phyloP scores from a whole-genome alignment of 345 rosid genomes.

The Eucalyptus shirleyi region DNA sequence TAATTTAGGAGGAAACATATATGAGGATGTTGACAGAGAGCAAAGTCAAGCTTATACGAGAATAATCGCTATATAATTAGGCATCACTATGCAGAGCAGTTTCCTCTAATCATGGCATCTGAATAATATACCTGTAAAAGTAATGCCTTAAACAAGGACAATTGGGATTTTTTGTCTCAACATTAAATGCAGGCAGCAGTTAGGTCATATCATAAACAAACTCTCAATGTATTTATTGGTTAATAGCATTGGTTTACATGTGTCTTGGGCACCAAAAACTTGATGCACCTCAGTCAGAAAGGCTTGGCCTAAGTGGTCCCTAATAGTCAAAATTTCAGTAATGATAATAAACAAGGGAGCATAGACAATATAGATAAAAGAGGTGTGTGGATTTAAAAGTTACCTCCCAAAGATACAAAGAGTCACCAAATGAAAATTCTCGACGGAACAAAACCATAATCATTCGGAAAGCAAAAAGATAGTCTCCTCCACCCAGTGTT shows the following conservation, averaged over 20 bases:
- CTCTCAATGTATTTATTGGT: neutral
- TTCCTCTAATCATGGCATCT: neutral
- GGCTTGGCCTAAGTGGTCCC: neutral
- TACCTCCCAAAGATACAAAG: slow-evolving; percentile 99
- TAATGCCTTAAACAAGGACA: neutral
- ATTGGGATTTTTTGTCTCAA: neutral
- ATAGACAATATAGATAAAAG: neutral
- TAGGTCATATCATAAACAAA: neutral
- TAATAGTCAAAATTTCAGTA: neutral
- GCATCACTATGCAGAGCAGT: neutral
- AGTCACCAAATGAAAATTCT: slow-evolving; percentile 92
- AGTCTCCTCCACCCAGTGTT: slow-evolving; percentile 92
- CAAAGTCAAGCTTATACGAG: neutral
- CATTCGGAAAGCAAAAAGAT: slow-evolving; percentile 94
- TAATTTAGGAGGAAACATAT: neutral
- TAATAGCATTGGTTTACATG: neutral
- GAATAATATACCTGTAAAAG: neutral
- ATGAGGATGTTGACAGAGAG: neutral
- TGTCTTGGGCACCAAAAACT: neutral
- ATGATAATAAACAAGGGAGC: neutral
- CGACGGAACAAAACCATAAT: slow-evolving; percentile 95
- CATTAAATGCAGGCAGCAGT: neutral
- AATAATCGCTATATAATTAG: neutral
- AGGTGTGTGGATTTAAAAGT: neutral
- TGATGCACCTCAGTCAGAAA: neutral